Evolutionary conservation across 805 yeast species (phyloP).

Genomic region (Diddensiella caesifluorescens): DNA sequence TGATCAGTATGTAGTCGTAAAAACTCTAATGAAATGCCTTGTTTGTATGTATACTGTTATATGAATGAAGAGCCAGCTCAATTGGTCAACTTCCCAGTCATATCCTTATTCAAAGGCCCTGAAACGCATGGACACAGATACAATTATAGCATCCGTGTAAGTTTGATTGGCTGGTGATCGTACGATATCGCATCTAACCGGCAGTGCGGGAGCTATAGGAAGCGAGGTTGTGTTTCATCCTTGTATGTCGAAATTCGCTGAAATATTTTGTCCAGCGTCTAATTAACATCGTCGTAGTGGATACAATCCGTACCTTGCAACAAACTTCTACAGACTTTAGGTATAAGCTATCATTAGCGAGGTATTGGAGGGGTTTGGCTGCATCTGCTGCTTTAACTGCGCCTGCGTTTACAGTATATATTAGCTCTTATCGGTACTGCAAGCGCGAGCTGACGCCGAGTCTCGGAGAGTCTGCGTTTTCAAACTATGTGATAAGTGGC

Average conservation of each 20-base stretch:
- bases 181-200: too few species aligned
- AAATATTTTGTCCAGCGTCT: neutral
- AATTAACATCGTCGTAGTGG: constrained; percentile 24
- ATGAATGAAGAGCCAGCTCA: too few species aligned
- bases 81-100: too few species aligned
- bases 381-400: constrained; percentile 37
- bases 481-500: constrained; percentile 36
- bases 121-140: constrained; percentile 35
- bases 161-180: too few species aligned
- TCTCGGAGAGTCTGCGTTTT: constrained; percentile 31
- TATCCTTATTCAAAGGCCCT: too few species aligned
- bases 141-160: constrained; percentile 36
- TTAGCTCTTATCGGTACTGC: constrained; percentile 37
- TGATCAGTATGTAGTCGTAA: too few species aligned
- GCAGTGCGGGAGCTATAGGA: constrained; percentile 33
- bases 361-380: constrained; percentile 38
- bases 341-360: constrained; percentile 33
- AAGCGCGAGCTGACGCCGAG: constrained; percentile 34
- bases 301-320: constrained; percentile 38
- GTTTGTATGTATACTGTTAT: too few species aligned
- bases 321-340: constrained; percentile 37
- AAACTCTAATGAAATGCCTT: too few species aligned
- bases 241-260: constrained; percentile 18
- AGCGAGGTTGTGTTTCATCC: constrained; percentile 39
- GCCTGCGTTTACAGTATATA: constrained; percentile 39